Evolutionary conservation across 1,139 yeast genomes (phyloP), one percentile per base, ranked within the genome.

Genomic region (Candida tropicalis): DNA sequence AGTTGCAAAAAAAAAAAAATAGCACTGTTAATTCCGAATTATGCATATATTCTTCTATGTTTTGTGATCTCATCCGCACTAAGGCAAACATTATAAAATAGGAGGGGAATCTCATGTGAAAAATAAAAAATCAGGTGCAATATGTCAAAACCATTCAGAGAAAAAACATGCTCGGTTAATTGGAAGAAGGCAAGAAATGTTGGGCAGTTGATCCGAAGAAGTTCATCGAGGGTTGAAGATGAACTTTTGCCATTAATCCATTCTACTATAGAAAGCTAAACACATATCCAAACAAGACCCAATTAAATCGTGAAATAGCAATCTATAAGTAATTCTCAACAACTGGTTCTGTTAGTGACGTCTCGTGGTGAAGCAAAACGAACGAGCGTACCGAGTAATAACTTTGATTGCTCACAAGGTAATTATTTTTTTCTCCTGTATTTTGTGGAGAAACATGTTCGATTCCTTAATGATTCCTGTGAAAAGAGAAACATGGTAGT

Each of bases 1-100:
- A 31, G 35, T 31, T 31, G 35, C 35, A 31, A 31, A 31, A 31
- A n/a, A n/a, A n/a, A n/a, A n/a, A n/a, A n/a, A n/a, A n/a, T n/a
- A n/a, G n/a, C 23, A 6, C 11, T 18, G n/a, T 31, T 31, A 31
- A 17, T 9, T 18, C 35, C 35, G 35, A 18, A 15, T 31, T n/a
- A 12, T 31, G 35, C 35, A 18, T 31, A 18, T 6, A 15, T 3
- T 11, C 4, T 4, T 6, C 4, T 20, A 20, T 3, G 23, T 18
- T n/a, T 9, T 31, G 35, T 10, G 11, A 5, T 31, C 7, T 31
- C n/a, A n/a, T 17, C 10, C 35, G 24, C 24, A 31, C 17, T 9
- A 15, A 7, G 35, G 35, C 35, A 31, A 31, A 18, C 17, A 18
- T 8, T 7, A n/a, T 6, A 9, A 17, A 17, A n/a, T 13, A 12